These are phyloP conservation scores for Trichophyton rubrum DNA, from an alignment of 2,329 filamentous ascomycete species.

Conservation along the genomic window DNA sequence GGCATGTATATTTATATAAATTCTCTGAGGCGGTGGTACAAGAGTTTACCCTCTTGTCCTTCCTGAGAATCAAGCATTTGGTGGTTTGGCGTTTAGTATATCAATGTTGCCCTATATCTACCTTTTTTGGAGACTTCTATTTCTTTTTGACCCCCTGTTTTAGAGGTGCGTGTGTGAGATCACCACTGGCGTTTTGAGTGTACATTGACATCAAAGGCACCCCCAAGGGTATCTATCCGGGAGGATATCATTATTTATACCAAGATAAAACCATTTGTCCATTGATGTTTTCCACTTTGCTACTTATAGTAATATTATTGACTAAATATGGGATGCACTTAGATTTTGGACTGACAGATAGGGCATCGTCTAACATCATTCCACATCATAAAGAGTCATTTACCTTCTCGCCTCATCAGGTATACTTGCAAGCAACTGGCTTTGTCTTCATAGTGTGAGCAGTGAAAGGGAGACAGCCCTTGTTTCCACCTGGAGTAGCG, in stretches of 20 bases:
- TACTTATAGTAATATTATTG: background rate
- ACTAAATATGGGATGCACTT: background rate
- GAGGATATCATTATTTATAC: background rate
- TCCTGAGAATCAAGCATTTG: background rate
- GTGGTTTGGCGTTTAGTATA: background rate
- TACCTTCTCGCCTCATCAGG: background rate
- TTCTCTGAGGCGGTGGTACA: background rate
- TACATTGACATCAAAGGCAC: background rate
- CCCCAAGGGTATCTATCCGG: background rate
- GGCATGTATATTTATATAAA: background rate
- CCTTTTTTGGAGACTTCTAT: background rate
- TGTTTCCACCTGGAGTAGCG: background rate
- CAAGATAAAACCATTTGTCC: background rate
- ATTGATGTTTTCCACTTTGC: background rate
- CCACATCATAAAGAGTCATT: background rate
- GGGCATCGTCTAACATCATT: background rate
- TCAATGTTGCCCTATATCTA: background rate
- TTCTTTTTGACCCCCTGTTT: background rate
- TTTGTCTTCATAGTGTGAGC: background rate
- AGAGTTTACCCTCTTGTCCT: background rate
- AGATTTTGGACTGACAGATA: background rate
- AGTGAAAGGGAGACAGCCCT: background rate
- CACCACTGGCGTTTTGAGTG: background rate
- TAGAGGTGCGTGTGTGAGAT: background rate
- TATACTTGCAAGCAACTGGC: background rate